A percentile compares a stretch with the other conserved stretches of the same genome.
Evolutionary conservation across 192 early-diverging fungal species (phyloP).

Genomic region (Dimargaris xerosporica): DNA sequence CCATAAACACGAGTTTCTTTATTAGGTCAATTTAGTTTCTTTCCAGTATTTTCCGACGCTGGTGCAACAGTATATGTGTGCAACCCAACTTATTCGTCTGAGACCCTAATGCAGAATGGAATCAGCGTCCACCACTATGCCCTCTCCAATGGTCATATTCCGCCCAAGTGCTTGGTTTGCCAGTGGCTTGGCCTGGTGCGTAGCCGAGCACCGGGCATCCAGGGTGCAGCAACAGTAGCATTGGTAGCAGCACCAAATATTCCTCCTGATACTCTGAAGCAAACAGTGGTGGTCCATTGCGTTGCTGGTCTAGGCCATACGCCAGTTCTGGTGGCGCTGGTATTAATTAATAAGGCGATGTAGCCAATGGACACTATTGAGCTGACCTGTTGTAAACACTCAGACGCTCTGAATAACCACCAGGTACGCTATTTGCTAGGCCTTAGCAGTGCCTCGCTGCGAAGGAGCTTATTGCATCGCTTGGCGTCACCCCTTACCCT

Average conservation of each 20-base stretch:
- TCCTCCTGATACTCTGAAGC: background rate
- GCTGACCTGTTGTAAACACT: slow-evolving; percentile 49
- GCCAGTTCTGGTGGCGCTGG: slow-evolving; percentile 74
- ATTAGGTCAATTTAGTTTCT: too few species aligned
- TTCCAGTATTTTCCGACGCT: too few species aligned
- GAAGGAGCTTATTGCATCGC: too few species aligned
- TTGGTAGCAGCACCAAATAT: too few species aligned
- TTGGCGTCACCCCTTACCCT: too few species aligned
- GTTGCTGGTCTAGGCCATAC: slow-evolving; percentile 91
- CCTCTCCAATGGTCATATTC: slow-evolving; percentile 9
- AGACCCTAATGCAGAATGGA: slow-evolving; percentile 34
- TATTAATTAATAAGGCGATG: slow-evolving; percentile 64
- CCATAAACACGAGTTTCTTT: too few species aligned
- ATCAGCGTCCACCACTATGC: slow-evolving; percentile 47
- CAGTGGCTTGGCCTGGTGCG: slow-evolving; percentile 50
- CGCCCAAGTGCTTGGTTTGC: slow-evolving; percentile 30
- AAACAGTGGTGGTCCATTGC: slow-evolving; percentile 79
- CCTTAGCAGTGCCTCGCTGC: too few species aligned
- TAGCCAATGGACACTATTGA: slow-evolving; percentile 58
- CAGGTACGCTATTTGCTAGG: slow-evolving; percentile 41
- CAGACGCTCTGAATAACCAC: slow-evolving; percentile 64
- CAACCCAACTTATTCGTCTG: slow-evolving; percentile 48
- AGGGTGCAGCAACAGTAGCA: slow-evolving; percentile 11
- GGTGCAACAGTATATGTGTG: too few species aligned
- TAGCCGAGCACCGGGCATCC: slow-evolving; percentile 23